Evolutionary conservation across 192 early-diverging fungal genomes (phyloP).

Genomic region (Dissophora ornata): DNA sequence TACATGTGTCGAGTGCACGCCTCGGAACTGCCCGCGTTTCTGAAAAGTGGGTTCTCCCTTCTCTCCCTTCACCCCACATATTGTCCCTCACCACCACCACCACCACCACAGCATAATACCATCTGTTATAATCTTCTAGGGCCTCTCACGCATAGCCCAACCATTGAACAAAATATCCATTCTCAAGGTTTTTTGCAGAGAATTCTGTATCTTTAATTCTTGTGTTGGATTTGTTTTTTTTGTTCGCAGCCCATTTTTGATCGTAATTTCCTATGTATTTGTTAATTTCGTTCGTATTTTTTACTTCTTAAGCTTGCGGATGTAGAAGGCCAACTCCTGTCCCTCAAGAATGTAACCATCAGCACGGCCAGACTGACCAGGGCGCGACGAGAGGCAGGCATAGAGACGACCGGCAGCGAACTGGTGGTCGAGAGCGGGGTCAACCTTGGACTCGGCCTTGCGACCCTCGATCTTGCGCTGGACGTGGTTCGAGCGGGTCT

Average conservation of each 20-base stretch:
- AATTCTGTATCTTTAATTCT: too few relatives aligned
- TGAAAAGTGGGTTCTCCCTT: neutral
- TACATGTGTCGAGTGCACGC: too few relatives aligned
- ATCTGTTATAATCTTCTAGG: too few relatives aligned
- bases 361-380: constrained; percentile 96
- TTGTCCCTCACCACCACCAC: too few relatives aligned
- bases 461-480: constrained; percentile 88
- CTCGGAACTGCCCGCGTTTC: constrained; percentile 7
- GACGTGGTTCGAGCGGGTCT: constrained; percentile 92
- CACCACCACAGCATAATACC: too few relatives aligned
- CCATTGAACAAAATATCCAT: too few relatives aligned
- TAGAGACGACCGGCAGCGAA: constrained; percentile 94
- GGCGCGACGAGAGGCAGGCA: constrained; percentile 94
- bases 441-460: constrained; percentile 86
- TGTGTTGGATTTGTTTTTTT: too few relatives aligned
- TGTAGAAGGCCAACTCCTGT: constrained; percentile 99
- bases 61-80: too few relatives aligned
- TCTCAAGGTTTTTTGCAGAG: too few relatives aligned
- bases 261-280: too few relatives aligned
- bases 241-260: too few relatives aligned
- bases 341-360: constrained; percentile 99
- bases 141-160: too few relatives aligned
- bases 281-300: neutral
- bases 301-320: constrained; percentile 58
- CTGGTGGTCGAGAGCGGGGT: constrained; percentile 90